Evolutionary conservation across 352 stramenopile species (phyloP).

Genomic region (Albugo laibachii): DNA sequence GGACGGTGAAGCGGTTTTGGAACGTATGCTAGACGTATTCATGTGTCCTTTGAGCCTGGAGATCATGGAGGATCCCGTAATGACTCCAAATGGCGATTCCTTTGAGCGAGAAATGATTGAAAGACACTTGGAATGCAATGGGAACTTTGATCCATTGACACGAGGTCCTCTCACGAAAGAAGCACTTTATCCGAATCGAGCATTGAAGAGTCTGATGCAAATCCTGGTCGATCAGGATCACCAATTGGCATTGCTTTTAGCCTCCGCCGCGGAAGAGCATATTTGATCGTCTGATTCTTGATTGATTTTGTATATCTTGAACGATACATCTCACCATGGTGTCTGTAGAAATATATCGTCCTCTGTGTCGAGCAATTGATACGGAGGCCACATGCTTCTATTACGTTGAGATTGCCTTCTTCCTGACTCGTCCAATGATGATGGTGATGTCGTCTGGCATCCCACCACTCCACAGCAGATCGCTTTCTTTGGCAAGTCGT

Average conservation of each 20-base stretch:
- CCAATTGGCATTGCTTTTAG: too few species aligned
- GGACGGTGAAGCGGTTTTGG: constrained; percentile 19
- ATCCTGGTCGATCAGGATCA: not conserved
- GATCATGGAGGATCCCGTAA: constrained; percentile 58
- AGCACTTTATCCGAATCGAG: constrained; percentile 42
- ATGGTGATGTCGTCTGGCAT: constrained; percentile 83
- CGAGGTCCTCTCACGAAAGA: constrained; percentile 26
- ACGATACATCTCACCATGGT: too few species aligned
- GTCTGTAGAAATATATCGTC: too few species aligned
- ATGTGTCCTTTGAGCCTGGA: constrained; percentile 53
- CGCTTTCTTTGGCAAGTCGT: constrained; percentile 94
- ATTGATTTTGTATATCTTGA: too few species aligned
- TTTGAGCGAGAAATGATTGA: constrained; percentile 69
- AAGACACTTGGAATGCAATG: constrained; percentile 44
- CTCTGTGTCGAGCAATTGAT: too few species aligned
- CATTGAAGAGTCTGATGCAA: constrained; percentile 52
- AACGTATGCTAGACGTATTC: constrained; percentile 52
- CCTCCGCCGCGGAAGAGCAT: too few species aligned
- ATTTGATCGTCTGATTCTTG: too few species aligned
- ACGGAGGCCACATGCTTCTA: too few species aligned
- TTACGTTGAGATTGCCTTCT: too few species aligned
- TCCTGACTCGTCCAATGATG: constrained; percentile 31
- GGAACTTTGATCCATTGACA: constrained; percentile 50
- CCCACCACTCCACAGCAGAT: constrained; percentile 91
- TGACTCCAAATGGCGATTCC: constrained; percentile 45